A percentile compares a stretch with the other conserved stretches of the same genome.
Conservation (phyloP, 2,329 filamentous ascomycete genomes). For the Stagonosporopsis vannaccii region DNA sequence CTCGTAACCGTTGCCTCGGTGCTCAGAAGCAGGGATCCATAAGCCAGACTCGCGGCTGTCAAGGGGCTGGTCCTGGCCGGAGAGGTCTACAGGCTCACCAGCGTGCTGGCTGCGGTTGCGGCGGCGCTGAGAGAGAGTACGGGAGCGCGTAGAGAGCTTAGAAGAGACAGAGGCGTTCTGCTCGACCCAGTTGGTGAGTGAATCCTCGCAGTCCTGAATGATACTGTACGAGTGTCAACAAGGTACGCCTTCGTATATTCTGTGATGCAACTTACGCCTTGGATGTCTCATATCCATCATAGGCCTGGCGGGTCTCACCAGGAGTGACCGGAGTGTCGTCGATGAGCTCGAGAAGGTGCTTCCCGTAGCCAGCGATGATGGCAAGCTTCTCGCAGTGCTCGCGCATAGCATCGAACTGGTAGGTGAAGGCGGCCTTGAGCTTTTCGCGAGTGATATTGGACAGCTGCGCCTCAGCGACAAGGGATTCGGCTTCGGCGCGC, state of each 20-base stretch:
- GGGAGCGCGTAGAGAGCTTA: slow-evolving; percentile 85
- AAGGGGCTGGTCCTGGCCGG: slow-evolving; percentile 80
- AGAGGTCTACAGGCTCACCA: slow-evolving; percentile 79
- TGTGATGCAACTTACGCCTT: slow-evolving; percentile 68
- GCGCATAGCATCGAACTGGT: slow-evolving; percentile 96
- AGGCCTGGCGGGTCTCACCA: slow-evolving; percentile 92
- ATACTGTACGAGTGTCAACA: slow-evolving; percentile 63
- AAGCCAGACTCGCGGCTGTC: slow-evolving; percentile 74
- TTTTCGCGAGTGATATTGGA: slow-evolving; percentile 99
- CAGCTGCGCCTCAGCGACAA: slow-evolving; percentile 96
- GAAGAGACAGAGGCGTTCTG: slow-evolving; percentile 88
- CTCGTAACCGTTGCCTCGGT: slow-evolving; percentile 68
- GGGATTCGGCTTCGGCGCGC: slow-evolving; percentile 96
- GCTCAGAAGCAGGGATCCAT: slow-evolving; percentile 80
- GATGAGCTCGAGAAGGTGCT: slow-evolving; percentile 95
- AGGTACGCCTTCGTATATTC: neutral
- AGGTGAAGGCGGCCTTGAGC: slow-evolving; percentile 96
- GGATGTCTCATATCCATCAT: slow-evolving; percentile 97
- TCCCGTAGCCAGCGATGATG: slow-evolving; percentile 96
- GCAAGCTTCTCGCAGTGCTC: slow-evolving; percentile 99
- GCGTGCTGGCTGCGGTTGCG: slow-evolving; percentile 68
- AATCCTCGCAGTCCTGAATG: slow-evolving; percentile 98
- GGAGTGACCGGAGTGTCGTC: slow-evolving; percentile 97
- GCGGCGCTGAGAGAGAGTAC: slow-evolving; percentile 85
- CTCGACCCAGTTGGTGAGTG: slow-evolving; percentile 95